Evolutionary conservation across 345 rosid genomes (phyloP).

Genomic region (Euphorbia pulcherrima): DNA sequence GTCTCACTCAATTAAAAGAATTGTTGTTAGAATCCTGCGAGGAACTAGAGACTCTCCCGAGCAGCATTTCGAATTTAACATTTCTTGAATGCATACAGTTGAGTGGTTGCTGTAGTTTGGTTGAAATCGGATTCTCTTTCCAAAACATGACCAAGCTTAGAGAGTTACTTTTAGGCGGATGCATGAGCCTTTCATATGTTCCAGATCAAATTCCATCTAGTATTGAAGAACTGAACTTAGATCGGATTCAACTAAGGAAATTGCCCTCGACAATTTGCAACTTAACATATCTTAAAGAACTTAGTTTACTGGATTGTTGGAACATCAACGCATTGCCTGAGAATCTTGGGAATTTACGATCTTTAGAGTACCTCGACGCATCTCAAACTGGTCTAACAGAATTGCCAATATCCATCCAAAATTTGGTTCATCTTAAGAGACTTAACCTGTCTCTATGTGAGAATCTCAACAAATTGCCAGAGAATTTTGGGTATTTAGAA

Average conservation of each 20-base stretch:
- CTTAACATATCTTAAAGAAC: neutral
- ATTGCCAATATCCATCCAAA: neutral
- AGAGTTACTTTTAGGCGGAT: too few relatives aligned
- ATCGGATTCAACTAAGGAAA: too few relatives aligned
- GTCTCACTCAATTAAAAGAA: neutral
- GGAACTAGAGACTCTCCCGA: neutral
- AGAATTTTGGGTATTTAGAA: neutral
- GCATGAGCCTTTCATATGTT: too few relatives aligned
- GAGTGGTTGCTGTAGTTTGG: too few relatives aligned
- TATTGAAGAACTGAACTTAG: too few relatives aligned
- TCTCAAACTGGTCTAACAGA: neutral
- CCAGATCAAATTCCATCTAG: too few relatives aligned
- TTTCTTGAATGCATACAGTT: too few relatives aligned
- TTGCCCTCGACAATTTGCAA: too few relatives aligned
- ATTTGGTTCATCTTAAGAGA: too few relatives aligned
- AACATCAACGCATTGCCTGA: neutral
- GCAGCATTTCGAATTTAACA: neutral
- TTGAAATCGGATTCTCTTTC: too few relatives aligned
- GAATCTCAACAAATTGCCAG: neutral
- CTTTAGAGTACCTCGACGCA: neutral
- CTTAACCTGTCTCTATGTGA: neutral
- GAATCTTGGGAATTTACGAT: neutral
- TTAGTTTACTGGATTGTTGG: neutral
- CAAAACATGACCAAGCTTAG: too few relatives aligned
- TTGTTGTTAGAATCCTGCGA: neutral